Evolutionary conservation across 2,329 filamentous ascomycete species (phyloP), one percentile per base, ranked within the genome.

Genomic region (Aspergillus sp.): DNA sequence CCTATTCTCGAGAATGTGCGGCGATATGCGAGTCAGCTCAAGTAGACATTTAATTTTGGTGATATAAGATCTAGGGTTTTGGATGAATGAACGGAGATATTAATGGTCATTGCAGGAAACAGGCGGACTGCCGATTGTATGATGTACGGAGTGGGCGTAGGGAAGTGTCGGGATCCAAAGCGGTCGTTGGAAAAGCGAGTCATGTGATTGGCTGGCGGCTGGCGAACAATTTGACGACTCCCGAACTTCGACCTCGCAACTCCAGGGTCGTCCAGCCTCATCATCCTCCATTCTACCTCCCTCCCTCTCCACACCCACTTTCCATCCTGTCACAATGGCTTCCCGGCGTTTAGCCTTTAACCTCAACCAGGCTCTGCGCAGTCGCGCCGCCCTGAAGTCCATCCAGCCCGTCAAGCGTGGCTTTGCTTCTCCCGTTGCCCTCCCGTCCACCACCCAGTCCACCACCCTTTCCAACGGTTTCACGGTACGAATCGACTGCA

Each of bases 391-490:
- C 79, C 84, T 95, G 80, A 88, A 90, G 79, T 83, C 89, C 75
- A 83, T 91, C 76, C 82, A 86, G 77, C 84, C 89, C 68, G 82
- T 95, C 79, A 89, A 86, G 79, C 87, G 93, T 83, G 90, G 90
- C 75, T 91, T 97, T 76, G 93, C 93, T 73, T 93, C 93, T 68
- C 93, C 93, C 70, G 88, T 95, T 64, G 70, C 70, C 56, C 65
- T 75, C 85, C 88, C 79, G 82, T 87, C 83, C 65, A 93, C 90
- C 83, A 97, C 93, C 71, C 89, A 98, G 85, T 93, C 90, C 72
- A 98, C 95, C 64, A 99, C 95, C 56, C 86, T 99, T 75, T 90
- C 89, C 82, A 99, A 98, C 84, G 95, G 95, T 78, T 86, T 99
- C 83, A 99, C 95, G 73, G 93, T 97, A 84, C 64, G 82, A 35